Conservation (phyloP, 1,284 basidiomycete species). For the Trichosporon sp. region DNA sequence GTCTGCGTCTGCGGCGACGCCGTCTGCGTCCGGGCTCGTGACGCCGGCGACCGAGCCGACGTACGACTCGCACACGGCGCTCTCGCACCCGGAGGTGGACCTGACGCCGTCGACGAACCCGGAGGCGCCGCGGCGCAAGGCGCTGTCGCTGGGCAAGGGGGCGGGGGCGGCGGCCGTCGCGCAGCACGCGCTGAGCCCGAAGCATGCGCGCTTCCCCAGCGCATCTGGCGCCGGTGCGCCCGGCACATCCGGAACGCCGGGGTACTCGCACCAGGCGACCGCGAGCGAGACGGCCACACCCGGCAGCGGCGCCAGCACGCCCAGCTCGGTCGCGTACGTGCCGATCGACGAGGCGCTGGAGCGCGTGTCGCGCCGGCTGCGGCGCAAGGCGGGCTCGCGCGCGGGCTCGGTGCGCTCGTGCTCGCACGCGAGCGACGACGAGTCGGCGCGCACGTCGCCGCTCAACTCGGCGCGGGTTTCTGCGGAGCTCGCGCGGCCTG, state of each 20-base stretch:
- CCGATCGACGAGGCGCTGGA: slow-evolving; percentile 16
- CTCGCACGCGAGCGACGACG: neutral
- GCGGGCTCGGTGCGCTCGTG: neutral
- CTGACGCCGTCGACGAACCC: slow-evolving; percentile 21
- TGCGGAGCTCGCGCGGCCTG: neutral
- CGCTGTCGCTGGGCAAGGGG: neutral
- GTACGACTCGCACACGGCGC: slow-evolving; percentile 22
- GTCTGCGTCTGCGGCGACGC: neutral
- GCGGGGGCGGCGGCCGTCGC: slow-evolving; percentile 7
- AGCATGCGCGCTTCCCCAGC: neutral
- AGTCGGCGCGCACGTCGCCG: neutral
- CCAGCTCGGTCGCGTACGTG: slow-evolving; percentile 16
- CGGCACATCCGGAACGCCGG: neutral
- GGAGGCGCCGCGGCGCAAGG: neutral
- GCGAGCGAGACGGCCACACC: slow-evolving; percentile 1
- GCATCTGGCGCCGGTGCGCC: no score
- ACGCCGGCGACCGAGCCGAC: slow-evolving; percentile 16
- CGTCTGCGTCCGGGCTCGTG: neutral
- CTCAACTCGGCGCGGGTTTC: neutral
- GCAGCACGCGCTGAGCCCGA: slow-evolving; percentile 5
- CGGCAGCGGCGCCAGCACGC: slow-evolving; percentile 16
- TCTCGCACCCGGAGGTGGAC: slow-evolving; percentile 19
- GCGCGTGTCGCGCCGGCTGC: neutral
- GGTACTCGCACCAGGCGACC: slow-evolving; percentile 9
- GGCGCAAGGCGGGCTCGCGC: neutral